Conservation (phyloP, 345 rosid species). For the Syzygium aromaticum region DNA sequence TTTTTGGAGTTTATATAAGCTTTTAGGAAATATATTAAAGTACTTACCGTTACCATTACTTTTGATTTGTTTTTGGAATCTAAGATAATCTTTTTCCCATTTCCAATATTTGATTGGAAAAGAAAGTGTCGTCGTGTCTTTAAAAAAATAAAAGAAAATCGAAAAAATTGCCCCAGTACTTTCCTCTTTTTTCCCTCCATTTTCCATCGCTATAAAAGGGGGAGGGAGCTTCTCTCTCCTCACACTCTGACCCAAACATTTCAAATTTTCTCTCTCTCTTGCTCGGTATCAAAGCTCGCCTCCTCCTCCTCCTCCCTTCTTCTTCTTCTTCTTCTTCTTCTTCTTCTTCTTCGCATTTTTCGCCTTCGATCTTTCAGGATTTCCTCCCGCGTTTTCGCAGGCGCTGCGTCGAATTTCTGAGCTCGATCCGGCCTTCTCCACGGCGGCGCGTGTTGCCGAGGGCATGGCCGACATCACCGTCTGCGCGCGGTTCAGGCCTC, state of each 20-base stretch:
- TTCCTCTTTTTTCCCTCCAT: not conserved
- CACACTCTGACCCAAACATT: no score
- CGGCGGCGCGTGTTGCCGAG: not conserved
- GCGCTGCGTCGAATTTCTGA: not conserved
- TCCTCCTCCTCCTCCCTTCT: no score
- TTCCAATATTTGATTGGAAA: not conserved
- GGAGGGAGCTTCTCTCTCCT: not conserved
- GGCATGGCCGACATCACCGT: constrained; percentile 61
- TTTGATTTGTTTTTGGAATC: not conserved
- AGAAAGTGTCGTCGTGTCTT: not conserved
- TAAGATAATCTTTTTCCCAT: not conserved
- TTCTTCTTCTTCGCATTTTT: not conserved
- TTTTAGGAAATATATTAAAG: no score
- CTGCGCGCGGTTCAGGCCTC: constrained; percentile 76
- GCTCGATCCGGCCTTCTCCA: not conserved
- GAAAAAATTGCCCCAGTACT: not conserved
- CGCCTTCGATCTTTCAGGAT: not conserved
- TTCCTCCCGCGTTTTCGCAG: not conserved
- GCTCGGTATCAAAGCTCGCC: no score
- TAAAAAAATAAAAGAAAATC: not conserved
- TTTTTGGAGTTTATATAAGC: no score
- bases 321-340: no score
- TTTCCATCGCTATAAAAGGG: not conserved
- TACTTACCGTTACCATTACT: no score
- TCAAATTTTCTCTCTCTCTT: not conserved